Evolutionary conservation across 2,329 filamentous ascomycete genomes (phyloP).

Genomic region (Aspergillus brunneoviolaceus): DNA sequence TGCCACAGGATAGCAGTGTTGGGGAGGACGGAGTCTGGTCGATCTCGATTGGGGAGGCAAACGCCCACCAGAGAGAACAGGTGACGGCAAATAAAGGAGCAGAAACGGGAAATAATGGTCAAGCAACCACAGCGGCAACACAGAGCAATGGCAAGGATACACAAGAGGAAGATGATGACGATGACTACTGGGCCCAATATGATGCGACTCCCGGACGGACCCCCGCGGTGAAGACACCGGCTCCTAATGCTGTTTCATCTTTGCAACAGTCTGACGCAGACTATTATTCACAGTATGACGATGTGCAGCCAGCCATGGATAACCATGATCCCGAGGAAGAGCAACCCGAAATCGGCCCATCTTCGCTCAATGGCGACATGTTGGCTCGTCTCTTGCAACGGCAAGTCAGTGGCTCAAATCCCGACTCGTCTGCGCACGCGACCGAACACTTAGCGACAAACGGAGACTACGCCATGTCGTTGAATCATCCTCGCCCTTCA

Average conservation of each 20-base stretch:
- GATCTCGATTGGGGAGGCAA: conserved; percentile 54
- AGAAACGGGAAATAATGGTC: conserved; percentile 26
- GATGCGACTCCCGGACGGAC: conserved; percentile 56
- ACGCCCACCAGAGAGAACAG: conserved; percentile 44
- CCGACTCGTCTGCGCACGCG: conserved; percentile 22
- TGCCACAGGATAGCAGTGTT: conserved; percentile 50
- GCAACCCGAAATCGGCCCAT: conserved; percentile 46
- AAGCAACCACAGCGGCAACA: conserved; percentile 5
- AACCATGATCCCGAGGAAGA: conserved; percentile 61
- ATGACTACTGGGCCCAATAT: conserved; percentile 65
- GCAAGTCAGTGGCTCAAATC: conserved; percentile 32
- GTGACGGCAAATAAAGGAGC: conserved; percentile 30
- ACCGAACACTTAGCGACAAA: conserved; percentile 20
- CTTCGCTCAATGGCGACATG: conserved; percentile 56
- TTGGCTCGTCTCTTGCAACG: conserved; percentile 43
- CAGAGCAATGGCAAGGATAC: conserved; percentile 20
- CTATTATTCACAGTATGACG: conserved; percentile 62
- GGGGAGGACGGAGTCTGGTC: conserved; percentile 56
- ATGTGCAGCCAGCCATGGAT: conserved; percentile 65
- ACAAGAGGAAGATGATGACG: conserved; percentile 55
- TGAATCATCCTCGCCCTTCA: conserved; percentile 46
- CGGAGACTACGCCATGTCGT: conserved; percentile 26
- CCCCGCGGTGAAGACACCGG: conserved; percentile 44
- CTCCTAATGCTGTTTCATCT: conserved; percentile 26
- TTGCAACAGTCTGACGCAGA: conserved; percentile 51